These are phyloP conservation scores for Vachellia pachyceras DNA, from an alignment of 306 rosid species.

Conservation along the genomic window DNA sequence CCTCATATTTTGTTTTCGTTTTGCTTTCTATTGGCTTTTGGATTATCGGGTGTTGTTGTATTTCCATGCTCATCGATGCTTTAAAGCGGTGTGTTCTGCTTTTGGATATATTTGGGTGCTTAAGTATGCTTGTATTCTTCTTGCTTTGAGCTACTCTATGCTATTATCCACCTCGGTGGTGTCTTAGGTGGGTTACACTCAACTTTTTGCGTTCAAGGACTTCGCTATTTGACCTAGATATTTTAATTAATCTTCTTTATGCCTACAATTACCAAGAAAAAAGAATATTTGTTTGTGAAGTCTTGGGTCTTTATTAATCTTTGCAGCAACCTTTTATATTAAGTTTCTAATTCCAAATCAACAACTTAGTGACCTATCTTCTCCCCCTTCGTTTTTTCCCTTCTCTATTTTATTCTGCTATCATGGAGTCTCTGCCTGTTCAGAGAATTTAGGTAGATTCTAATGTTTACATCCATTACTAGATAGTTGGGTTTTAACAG, in stretches of 20 bases:
- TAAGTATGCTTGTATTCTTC: conserved; percentile 4
- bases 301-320: not conserved
- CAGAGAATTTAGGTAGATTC: not conserved
- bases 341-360: not conserved
- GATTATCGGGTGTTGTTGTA: not conserved
- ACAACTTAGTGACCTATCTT: not conserved
- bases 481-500: not conserved
- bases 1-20: not conserved
- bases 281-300: not conserved
- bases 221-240: not conserved
- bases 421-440: not conserved
- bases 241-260: not conserved
- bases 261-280: not conserved
- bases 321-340: not conserved
- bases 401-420: not conserved
- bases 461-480: not conserved
- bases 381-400: not conserved
- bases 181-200: not conserved
- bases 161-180: not conserved
- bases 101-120: not conserved
- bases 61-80: not conserved
- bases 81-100: not conserved
- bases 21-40: not conserved
- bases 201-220: not conserved
- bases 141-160: conserved; percentile 9